Conservation (phyloP, 345 rosid species). For the Arabidopsis suecica region DNA sequence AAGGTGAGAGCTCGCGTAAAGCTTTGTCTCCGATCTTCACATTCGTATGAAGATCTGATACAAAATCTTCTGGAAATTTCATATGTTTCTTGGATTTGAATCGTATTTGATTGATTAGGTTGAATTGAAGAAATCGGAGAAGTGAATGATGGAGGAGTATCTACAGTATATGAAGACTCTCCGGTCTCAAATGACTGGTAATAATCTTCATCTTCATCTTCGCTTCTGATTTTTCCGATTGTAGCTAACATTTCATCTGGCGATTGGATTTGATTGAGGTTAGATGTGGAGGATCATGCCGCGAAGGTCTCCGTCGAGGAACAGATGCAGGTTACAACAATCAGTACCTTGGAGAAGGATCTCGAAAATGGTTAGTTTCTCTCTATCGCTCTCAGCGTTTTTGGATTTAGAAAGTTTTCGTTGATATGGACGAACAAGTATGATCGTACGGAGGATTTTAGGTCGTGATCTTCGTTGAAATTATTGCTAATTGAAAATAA, state of each 20-base stretch:
- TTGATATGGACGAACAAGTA: background rate
- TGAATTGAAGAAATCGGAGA: conserved; percentile 26
- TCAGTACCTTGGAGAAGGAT: conserved; percentile 64
- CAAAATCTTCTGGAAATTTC: background rate
- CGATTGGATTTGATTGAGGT: conserved; percentile 19
- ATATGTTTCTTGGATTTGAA: background rate
- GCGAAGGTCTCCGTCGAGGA: conserved; percentile 73
- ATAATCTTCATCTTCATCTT: conserved; percentile 9
- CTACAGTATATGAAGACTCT: conserved; percentile 78
- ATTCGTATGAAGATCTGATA: conserved; percentile 22
- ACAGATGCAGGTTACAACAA: conserved; percentile 61
- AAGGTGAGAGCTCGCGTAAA: conserved; percentile 15
- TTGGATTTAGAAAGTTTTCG: background rate
- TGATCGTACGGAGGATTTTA: conserved; percentile 9
- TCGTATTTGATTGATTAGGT: background rate
- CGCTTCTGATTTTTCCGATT: background rate
- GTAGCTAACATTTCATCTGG: background rate
- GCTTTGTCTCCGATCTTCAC: background rate
- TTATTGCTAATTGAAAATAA: background rate
- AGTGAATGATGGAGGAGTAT: conserved; percentile 72
- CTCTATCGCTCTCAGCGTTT: background rate
- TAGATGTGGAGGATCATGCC: conserved; percentile 86
- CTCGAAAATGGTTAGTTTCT: conserved; percentile 53
- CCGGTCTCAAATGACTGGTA: conserved; percentile 83
- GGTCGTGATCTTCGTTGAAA: conserved; percentile 14